Percentiles rank a stretch among this genome's conserved stretches.
phyloP scores from a whole-genome alignment of 2,329 filamentous ascomycete genomes.

The Fusarium phyllophilum region DNA sequence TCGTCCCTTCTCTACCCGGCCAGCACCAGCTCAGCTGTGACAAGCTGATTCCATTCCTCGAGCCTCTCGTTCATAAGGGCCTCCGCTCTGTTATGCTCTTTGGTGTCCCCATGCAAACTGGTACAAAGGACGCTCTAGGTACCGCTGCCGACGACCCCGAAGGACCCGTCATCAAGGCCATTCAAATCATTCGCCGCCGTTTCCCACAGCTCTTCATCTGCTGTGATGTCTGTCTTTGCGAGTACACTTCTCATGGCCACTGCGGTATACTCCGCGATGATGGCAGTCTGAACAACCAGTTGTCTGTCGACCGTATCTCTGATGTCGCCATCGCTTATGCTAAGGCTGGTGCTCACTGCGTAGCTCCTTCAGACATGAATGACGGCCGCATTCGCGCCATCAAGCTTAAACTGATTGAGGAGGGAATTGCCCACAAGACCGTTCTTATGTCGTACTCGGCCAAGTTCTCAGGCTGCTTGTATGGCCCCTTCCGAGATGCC shows the following conservation, averaged over 20 bases:
- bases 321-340: conserved; percentile 99
- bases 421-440: conserved; percentile 89
- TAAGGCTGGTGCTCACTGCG: conserved; percentile 93
- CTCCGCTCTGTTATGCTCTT: conserved; percentile 95
- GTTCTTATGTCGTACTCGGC: conserved; percentile 98
- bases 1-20: conserved; percentile 90
- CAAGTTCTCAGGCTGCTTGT: conserved; percentile 96
- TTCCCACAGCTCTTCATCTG: conserved; percentile 94
- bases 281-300: conserved; percentile 88
- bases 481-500: conserved; percentile 96
- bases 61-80: conserved; percentile 88
- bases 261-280: conserved; percentile 96
- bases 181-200: conserved; percentile 82
- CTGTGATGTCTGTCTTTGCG: conserved; percentile 95
- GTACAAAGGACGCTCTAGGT: conserved; percentile 89
- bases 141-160: conserved; percentile 92
- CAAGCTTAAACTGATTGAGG: conserved; percentile 96
- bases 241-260: conserved; percentile 98
- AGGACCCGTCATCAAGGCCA: conserved; percentile 89
- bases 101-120: conserved; percentile 84
- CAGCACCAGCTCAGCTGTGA: conserved; percentile 91
- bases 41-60: conserved; percentile 83
- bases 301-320: conserved; percentile 93
- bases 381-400: conserved; percentile 97
- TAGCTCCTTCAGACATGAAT: conserved; percentile 98